phyloP scores from a whole-genome alignment of 2,329 filamentous ascomycete genomes.

The Fonsecaea pedrosoi region DNA sequence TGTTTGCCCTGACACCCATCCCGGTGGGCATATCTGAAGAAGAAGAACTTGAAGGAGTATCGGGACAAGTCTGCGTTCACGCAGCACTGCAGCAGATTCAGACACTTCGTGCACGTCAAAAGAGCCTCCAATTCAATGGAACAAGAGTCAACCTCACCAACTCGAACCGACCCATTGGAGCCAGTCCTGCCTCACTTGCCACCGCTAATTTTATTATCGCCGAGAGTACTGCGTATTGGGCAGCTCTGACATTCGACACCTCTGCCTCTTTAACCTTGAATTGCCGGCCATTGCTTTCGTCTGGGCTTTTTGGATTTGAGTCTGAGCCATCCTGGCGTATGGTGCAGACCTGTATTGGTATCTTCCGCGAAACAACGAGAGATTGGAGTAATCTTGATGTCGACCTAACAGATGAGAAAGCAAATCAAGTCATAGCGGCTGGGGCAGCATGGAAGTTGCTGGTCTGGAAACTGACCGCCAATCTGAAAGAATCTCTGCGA shows the following conservation, averaged over 20 bases:
- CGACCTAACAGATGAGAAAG: conserved; percentile 42
- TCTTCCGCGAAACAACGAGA: conserved; percentile 42
- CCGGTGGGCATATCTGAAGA: conserved; percentile 51
- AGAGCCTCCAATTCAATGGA: conserved; percentile 52
- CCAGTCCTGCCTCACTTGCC: conserved; percentile 42
- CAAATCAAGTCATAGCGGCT: conserved; percentile 44
- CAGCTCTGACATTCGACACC: conserved; percentile 53
- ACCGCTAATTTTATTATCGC: conserved; percentile 47
- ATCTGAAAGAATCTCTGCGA: conserved; percentile 44
- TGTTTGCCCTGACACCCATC: conserved; percentile 52
- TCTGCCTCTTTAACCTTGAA: conserved; percentile 52
- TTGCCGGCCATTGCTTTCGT: conserved; percentile 49
- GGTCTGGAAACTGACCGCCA: conserved; percentile 43
- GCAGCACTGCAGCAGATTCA: conserved; percentile 53
- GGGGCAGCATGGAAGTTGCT: conserved; percentile 43
- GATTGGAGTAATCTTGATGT: conserved; percentile 40
- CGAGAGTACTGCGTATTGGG: conserved; percentile 53
- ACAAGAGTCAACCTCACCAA: conserved; percentile 37
- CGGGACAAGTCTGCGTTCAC: conserved; percentile 51
- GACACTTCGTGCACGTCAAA: conserved; percentile 48
- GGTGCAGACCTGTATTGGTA: conserved; percentile 41
- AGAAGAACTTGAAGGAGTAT: conserved; percentile 51
- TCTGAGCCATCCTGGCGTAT: conserved; percentile 43
- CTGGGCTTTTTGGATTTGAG: conserved; percentile 45
- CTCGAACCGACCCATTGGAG: conserved; percentile 18